Conservation (phyloP, 148 eudicot genomes). For the Persicaria maculosa region DNA sequence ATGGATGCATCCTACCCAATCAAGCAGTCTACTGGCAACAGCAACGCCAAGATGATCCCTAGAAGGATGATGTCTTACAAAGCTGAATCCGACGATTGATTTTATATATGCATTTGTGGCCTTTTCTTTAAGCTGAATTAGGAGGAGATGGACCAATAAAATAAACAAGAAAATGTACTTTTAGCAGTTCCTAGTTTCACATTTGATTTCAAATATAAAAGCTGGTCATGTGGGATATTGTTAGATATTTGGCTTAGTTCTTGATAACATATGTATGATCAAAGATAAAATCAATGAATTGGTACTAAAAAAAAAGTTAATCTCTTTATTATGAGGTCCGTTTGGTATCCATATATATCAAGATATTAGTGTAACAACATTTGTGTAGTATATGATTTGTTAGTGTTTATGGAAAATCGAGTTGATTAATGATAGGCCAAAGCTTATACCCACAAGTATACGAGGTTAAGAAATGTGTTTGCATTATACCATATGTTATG, state of each 20-base stretch:
- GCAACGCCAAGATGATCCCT: not conserved
- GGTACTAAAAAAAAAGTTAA: no score
- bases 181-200: not conserved
- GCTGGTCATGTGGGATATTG: not conserved
- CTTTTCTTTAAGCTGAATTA: not conserved
- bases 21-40: not conserved
- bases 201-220: conserved; percentile 4
- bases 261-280: not conserved
- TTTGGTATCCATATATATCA: no score
- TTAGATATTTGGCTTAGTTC: not conserved
- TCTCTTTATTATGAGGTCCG: no score
- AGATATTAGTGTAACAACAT: no score
- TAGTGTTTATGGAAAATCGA: no score
- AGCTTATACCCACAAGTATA: no score
- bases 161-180: not conserved
- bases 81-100: no score
- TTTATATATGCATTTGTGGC: not conserved
- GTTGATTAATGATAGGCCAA: no score
- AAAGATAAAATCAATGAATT: not conserved
- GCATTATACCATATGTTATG: no score
- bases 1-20: conserved; percentile 9
- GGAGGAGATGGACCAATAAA: not conserved
- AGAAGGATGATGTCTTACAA: conserved; percentile 1
- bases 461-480: no score
- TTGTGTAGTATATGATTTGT: no score